Evolutionary conservation across 2,329 filamentous ascomycete genomes (phyloP).

Genomic region (Exophiala sideris): DNA sequence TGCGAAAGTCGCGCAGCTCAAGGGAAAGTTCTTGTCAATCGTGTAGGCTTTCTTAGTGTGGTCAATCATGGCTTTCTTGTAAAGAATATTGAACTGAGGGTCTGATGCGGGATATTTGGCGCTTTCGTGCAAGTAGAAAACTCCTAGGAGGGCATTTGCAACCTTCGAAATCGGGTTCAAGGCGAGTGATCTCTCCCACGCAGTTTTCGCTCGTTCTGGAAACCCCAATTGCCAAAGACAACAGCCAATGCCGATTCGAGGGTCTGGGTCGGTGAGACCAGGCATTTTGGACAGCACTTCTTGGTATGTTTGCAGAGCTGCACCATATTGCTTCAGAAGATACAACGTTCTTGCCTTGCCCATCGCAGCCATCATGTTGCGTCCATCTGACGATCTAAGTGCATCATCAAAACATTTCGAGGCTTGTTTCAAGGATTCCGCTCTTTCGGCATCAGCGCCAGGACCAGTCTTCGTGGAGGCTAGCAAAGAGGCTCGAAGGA

Average conservation of each 20-base stretch:
- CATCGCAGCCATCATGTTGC: conserved; percentile 88
- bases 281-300: conserved; percentile 82
- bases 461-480: conserved; percentile 66
- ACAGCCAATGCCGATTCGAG: conserved; percentile 90
- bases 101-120: conserved; percentile 78
- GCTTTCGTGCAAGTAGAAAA: conserved; percentile 86
- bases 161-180: conserved; percentile 76
- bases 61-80: conserved; percentile 90
- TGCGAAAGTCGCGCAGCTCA: conserved; percentile 87
- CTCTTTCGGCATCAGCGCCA: conserved; percentile 62
- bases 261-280: conserved; percentile 85
- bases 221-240: conserved; percentile 96
- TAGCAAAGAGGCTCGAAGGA: conserved; percentile 82
- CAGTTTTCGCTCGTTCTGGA: conserved; percentile 84
- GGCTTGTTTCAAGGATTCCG: conserved; percentile 78
- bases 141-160: conserved; percentile 82
- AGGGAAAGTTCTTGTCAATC: conserved; percentile 81
- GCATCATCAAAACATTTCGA: conserved; percentile 95
- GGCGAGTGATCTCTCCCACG: conserved; percentile 80
- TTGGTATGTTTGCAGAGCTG: conserved; percentile 82
- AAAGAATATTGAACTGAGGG: conserved; percentile 76
- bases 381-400: conserved; percentile 74
- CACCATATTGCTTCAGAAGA: conserved; percentile 78
- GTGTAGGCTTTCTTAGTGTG: conserved; percentile 95
- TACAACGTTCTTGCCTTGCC: conserved; percentile 85